Base-by-base conservation (phyloP, 129 eudicot species). In the Dittrichia graveolens region DNA sequence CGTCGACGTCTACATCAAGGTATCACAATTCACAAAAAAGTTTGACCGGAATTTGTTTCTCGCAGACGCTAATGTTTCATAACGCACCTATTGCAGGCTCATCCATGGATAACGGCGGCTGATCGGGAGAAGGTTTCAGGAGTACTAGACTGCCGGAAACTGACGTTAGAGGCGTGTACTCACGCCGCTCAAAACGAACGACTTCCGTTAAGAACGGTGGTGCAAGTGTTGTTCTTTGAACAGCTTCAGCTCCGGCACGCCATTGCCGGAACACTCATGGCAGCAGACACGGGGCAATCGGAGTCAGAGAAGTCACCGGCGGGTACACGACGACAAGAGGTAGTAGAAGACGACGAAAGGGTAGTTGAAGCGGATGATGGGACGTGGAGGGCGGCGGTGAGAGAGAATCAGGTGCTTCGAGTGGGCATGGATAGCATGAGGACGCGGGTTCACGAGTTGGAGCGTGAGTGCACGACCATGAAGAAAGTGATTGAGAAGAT, bases 121-220 rank as follows among this genome's bases (percentile, higher is more conserved):
- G 97, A 95, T 8, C 71, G 99, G 8, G 99, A 95, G 75, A 90
- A 81, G 42, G 85, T 95, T 4, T 84, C 91, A 74, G 90, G 96
- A 6, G 81, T 95, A 12, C 72, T 95, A 88, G 93, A 95, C 83
- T 95, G 94, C 76, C 91, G 82, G 83, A 95, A 90, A 76, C 86
- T 95, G 65, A 95, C 99, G 6, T 35, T 95, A 73, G 99, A 95
- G 77, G 99, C 99, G 52, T 95, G 99, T 82, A 86, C 99, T 6
- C 99, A 95, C 85, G 99, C 99, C 0, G 99, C 99, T 3, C 99
- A 90, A 70, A 95, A 95, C 79, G 99, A 95, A 83, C 91, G 99
- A 13, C 94, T 95, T 2, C 99, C 99, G 0, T 76, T 95, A 4
- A 74, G 97, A 49, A 89, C 96, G 16, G 96, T 95, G 54, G 97